Base-by-base conservation (phyloP, 2,329 filamentous ascomycete genomes). In the Paraphoma chrysanthemicola region DNA sequence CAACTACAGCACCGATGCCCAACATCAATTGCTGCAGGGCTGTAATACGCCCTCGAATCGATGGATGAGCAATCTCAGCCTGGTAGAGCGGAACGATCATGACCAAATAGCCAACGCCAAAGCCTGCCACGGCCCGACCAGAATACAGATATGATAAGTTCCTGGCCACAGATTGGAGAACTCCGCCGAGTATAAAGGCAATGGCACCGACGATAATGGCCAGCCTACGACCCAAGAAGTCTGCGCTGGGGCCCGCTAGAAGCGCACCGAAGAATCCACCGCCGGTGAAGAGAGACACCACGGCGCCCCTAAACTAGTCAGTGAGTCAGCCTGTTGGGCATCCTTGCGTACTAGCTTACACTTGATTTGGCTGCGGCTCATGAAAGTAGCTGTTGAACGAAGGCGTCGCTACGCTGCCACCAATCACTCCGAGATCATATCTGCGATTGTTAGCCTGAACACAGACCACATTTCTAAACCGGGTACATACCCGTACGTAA, bases 11-110 rank as follows among this genome's bases (percentile, higher is more conserved):
- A 48, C 90, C 90, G 33, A 93, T 84, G 1, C 90, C 90, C 42
- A 93, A 74, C 89, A 92, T 92, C 67, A 92, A 92, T 67, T 92
- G 90, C 72, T 92, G 90, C 7, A 93, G 79, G 23, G 85, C 84
- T 0, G 89, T 92, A 36, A 93, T 84, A 54, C 86, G 80, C 6
- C 90, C 90, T 70, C 90, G 85, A 67, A 93, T 93, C 53, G 82
- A 83, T 2, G 90, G 90, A 71, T 93, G 90, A 3, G 88, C 86
- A 14, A 93, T 83, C 69, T 93, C 91, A n/a, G 88, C 89, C 71
- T 93, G 90, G 70, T 92, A 93, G 0, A 92, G 77, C 2, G 90
- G 86, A 41, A 88, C 78, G 56, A 87, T 84, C 85, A 87, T 56
- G 7, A 48, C 29, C 14, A 77, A 29, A 81, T 78, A 54, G 85